phyloP scores from a whole-genome alignment of 2,329 filamentous ascomycete genomes.

The Pseudovirgaria hyperparasitica region DNA sequence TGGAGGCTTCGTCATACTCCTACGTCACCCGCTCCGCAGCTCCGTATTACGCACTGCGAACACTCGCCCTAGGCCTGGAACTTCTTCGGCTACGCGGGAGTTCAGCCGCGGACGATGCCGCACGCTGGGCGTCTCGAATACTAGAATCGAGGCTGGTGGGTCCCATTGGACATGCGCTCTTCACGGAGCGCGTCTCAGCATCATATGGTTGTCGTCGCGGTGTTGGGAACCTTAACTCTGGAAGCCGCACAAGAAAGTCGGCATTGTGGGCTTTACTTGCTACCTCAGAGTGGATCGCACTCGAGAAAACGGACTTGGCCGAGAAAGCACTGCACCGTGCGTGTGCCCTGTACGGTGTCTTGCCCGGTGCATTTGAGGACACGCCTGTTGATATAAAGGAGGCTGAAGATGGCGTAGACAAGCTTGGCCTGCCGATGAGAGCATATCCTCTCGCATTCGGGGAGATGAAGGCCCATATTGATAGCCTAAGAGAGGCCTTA shows the following conservation, averaged over 20 bases:
- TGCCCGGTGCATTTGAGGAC: constrained; percentile 20
- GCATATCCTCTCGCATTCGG: constrained; percentile 29
- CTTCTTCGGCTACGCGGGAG: constrained; percentile 71
- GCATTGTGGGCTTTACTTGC: constrained; percentile 80
- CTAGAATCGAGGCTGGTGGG: constrained; percentile 64
- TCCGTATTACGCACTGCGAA: constrained; percentile 69
- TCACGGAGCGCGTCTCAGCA: constrained; percentile 74
- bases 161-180: constrained; percentile 62
- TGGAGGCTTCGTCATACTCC: constrained; percentile 84
- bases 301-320: constrained; percentile 66
- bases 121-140: constrained; percentile 68
- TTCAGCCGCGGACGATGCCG: constrained; percentile 71
- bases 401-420: not conserved
- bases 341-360: constrained; percentile 36
- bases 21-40: constrained; percentile 69
- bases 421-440: not conserved
- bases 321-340: constrained; percentile 66
- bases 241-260: constrained; percentile 66
- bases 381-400: constrained; percentile 1
- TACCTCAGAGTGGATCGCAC: constrained; percentile 69
- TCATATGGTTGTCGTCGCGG: constrained; percentile 69
- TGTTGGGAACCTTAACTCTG: constrained; percentile 52
- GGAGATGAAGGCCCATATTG: constrained; percentile 49
- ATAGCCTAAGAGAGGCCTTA: constrained; percentile 53
- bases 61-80: constrained; percentile 64